Conservation (phyloP, 75 land plant species). For the Pinus tabuliformis region DNA sequence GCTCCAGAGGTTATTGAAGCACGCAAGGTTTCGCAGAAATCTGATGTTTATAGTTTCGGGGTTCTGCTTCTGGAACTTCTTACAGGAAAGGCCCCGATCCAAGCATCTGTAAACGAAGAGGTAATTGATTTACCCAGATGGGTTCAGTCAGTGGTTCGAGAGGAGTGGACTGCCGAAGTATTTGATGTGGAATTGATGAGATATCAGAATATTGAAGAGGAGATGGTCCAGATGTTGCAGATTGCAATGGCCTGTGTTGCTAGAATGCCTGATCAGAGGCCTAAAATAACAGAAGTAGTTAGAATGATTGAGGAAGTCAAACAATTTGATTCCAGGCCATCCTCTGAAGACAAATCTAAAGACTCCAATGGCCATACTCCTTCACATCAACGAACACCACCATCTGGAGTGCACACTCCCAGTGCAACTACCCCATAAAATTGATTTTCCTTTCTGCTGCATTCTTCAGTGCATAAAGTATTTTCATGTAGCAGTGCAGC, state of each 20-base stretch:
- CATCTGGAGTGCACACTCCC: slow-evolving; percentile 8
- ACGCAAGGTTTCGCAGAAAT: slow-evolving; percentile 61
- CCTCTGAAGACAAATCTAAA: slow-evolving; percentile 57
- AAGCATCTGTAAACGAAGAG: slow-evolving; percentile 45
- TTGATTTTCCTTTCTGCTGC: neutral
- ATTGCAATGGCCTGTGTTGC: slow-evolving; percentile 58
- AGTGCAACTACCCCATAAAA: slow-evolving; percentile 1
- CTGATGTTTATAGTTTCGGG: slow-evolving; percentile 89
- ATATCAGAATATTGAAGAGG: slow-evolving; percentile 59
- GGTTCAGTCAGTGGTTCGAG: slow-evolving; percentile 80
- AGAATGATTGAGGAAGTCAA: slow-evolving; percentile 52
- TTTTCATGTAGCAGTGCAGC: slow-evolving; percentile 1
- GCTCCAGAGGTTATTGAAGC: slow-evolving; percentile 80
- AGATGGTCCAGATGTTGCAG: slow-evolving; percentile 72
- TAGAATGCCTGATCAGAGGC: slow-evolving; percentile 61
- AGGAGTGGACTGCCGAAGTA: slow-evolving; percentile 88
- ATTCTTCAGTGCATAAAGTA: neutral
- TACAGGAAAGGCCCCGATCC: slow-evolving; percentile 78
- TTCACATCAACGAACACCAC: neutral
- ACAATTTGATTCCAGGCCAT: slow-evolving; percentile 46
- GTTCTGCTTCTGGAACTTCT: slow-evolving; percentile 83
- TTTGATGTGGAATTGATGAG: slow-evolving; percentile 74
- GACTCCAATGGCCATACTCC: slow-evolving; percentile 38
- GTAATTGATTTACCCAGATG: slow-evolving; percentile 67
- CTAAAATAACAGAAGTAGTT: slow-evolving; percentile 51